Base-by-base conservation (phyloP, 2,329 filamentous ascomycete species). In the Exserohilum rostratum region DNA sequence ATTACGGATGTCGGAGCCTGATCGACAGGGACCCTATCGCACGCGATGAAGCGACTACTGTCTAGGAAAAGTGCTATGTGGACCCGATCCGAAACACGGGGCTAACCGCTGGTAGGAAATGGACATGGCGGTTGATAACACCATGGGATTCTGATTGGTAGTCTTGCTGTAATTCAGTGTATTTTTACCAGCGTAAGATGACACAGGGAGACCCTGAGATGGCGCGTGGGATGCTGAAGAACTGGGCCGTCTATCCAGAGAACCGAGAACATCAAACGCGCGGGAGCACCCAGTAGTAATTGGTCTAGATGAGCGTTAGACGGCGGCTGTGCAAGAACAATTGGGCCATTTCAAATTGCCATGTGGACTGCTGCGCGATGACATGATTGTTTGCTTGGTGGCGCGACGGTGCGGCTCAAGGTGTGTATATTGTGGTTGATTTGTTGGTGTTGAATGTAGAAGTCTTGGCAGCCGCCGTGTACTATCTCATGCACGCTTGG, bases 11-110 rank as follows among this genome's bases (percentile, higher is more conserved):
- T 57, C 53, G 55, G 44, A 51, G 53, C 53, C 50, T 62, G 53
- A 64, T 53, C 45, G 45, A 67, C 61, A 62, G 67, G 64, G 67
- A 64, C 47, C 65, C 59, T 66, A 66, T 70, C 54, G 54, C 52
- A 50, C 18, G 49, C 45, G 53, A 55, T 49, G 53, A 62, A 50
- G 57, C 62, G 54, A 45, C 35, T 55, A 38, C 39, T 49, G 59
- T 60, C 52, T 58, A 57, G 52, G 58, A 55, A 50, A 31, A 39
- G 56, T 40, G 55, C 53, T 50, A 55, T 46, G 57, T 52, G 53
- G 42, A 50, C 45, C 48, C 46, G 49, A 61, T 58, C 46, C 65
- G 65, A 68, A 69, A 68, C 66, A 61, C 52, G 48, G 44, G 55
- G 48, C 34, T 37, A 25, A 46, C 47, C 20, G 50, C 46, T 38